Percentiles rank a stretch among this genome's conserved stretches.
Evolutionary conservation across 352 stramenopile species (phyloP).

Genomic region (Phytopythium mirpurense): DNA sequence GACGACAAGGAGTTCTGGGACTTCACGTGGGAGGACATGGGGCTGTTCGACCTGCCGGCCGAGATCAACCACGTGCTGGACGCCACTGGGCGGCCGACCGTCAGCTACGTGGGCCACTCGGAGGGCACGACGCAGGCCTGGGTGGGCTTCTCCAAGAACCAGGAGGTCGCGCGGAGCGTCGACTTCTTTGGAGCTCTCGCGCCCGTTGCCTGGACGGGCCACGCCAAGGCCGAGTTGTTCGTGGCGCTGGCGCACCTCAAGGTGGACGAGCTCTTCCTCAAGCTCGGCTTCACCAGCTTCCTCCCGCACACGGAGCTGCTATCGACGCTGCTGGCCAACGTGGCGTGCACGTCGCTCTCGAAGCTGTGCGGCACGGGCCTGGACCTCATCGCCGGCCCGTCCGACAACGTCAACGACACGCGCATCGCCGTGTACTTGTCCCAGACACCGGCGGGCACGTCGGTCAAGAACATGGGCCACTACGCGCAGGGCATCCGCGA

Average conservation of each 20-base stretch:
- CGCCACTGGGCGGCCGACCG: slow-evolving; percentile 19
- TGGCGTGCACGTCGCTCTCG: slow-evolving; percentile 31
- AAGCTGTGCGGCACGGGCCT: slow-evolving; percentile 12
- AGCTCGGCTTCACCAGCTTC: slow-evolving; percentile 38
- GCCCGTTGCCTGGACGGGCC: slow-evolving; percentile 27
- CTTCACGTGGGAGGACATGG: slow-evolving; percentile 56
- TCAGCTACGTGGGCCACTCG: slow-evolving; percentile 42
- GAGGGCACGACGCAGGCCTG: slow-evolving; percentile 50
- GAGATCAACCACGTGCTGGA: slow-evolving; percentile 37
- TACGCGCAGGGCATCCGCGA: slow-evolving; percentile 57
- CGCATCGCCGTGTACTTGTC: slow-evolving; percentile 56
- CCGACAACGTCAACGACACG: slow-evolving; percentile 48
- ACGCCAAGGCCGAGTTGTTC: slow-evolving; percentile 24
- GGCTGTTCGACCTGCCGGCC: slow-evolving; percentile 38
- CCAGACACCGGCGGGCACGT: slow-evolving; percentile 51
- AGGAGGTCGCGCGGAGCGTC: slow-evolving; percentile 38
- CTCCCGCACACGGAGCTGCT: slow-evolving; percentile 15
- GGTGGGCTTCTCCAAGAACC: slow-evolving; percentile 42
- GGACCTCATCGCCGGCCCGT: slow-evolving; percentile 41
- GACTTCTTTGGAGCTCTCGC: slow-evolving; percentile 46
- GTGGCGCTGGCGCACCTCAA: slow-evolving; percentile 24
- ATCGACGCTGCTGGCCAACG: slow-evolving; percentile 9
- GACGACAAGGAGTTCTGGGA: slow-evolving; percentile 39
- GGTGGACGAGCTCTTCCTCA: slow-evolving; percentile 32
- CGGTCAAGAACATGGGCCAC: slow-evolving; percentile 60